Conservation (phyloP, 495 filamentous ascomycete species). For the Bathelium albidoporum region DNA sequence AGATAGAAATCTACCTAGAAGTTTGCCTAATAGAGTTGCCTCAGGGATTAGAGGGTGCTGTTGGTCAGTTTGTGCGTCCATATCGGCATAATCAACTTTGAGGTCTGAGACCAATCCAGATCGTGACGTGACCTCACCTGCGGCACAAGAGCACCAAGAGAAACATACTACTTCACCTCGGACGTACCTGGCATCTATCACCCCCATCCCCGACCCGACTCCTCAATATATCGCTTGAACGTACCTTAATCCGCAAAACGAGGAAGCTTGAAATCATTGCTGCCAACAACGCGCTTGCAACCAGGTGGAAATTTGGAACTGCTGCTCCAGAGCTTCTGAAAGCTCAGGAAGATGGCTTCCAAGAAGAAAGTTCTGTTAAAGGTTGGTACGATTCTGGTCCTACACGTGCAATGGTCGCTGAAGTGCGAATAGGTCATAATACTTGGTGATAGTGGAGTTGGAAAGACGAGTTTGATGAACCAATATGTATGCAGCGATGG, state of each 20-base stretch:
- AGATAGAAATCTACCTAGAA: not conserved
- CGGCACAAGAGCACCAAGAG: not conserved
- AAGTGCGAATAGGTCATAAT: conserved; percentile 73
- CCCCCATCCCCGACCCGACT: no score
- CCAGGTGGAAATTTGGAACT: no score
- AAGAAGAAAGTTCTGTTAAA: conserved; percentile 97
- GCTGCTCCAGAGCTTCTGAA: not conserved
- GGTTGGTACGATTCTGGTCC: conserved; percentile 41
- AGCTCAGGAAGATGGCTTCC: conserved; percentile 57
- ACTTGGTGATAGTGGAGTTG: conserved; percentile 93
- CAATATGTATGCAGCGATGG: conserved; percentile 76
- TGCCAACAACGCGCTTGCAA: not conserved
- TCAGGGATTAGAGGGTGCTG: no score
- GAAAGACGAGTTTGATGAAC: conserved; percentile 99
- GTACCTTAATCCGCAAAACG: not conserved
- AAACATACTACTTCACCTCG: not conserved
- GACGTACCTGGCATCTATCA: not conserved
- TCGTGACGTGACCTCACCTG: conserved; percentile 5
- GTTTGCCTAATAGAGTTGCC: not conserved
- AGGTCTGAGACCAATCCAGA: not conserved
- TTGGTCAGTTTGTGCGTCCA: not conserved
- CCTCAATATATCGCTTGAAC: no score
- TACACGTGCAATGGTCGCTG: conserved; percentile 6
- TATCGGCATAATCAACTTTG: not conserved
- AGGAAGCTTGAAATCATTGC: not conserved